Evolutionary conservation across 176 grass and related monocot species (phyloP).

Genomic region (Tillandsia fasciculata): DNA sequence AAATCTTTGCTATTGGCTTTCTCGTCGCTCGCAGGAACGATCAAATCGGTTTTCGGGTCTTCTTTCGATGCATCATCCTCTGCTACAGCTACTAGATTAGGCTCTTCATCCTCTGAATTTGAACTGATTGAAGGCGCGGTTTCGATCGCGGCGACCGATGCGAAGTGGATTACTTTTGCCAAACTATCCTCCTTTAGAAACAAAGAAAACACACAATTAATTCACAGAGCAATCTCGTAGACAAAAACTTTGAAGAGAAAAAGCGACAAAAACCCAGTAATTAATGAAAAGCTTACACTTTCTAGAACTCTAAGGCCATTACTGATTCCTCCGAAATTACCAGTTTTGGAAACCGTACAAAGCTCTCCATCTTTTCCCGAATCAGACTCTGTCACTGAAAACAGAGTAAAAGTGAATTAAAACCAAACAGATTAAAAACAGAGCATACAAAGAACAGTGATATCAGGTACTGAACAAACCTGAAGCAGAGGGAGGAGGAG

Average conservation of each 20-base stretch:
- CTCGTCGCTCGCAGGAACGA: not conserved
- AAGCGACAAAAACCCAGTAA: not conserved
- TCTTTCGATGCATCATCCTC: not conserved
- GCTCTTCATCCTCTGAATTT: not conserved
- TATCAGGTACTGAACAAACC: not conserved
- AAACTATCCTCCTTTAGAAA: conserved; percentile 16
- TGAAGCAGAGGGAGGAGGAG: not conserved
- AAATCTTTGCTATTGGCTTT: conserved; percentile 1
- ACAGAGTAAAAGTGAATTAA: too few species aligned
- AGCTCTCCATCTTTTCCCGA: not conserved
- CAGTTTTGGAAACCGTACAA: not conserved
- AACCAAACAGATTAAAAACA: not conserved
- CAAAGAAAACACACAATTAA: not conserved
- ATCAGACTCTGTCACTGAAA: not conserved
- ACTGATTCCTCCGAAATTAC: not conserved
- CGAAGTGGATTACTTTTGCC: conserved; percentile 24
- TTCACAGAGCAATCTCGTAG: too few species aligned
- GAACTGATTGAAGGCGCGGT: not conserved
- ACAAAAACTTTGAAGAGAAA: not conserved
- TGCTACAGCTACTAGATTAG: not conserved
- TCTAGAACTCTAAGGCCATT: conserved; percentile 3
- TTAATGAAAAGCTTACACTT: conserved; percentile 1
- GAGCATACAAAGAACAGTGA: not conserved
- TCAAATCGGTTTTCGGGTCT: not conserved
- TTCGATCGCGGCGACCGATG: not conserved